Conservation (phyloP, 768 basidiomycete species). For the Gautieria morchelliformis region DNA sequence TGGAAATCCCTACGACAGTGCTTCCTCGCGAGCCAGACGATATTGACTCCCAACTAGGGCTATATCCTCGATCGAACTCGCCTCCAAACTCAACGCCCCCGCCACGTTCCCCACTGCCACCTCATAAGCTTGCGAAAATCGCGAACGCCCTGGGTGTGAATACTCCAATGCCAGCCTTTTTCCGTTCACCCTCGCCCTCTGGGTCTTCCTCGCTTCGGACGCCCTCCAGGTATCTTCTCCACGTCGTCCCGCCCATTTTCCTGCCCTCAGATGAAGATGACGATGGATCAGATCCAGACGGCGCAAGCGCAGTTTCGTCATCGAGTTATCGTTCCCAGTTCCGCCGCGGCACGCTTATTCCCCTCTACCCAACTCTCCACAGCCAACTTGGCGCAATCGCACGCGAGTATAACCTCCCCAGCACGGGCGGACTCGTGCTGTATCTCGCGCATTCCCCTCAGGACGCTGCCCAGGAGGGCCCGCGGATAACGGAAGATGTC, state of each 20-base stretch:
- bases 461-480: constrained; percentile 39
- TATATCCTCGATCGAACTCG: neutral
- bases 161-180: constrained; percentile 54
- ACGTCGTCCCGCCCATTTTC: constrained; percentile 70
- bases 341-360: constrained; percentile 76
- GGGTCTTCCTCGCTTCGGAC: constrained; percentile 27
- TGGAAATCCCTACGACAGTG: constrained; percentile 4
- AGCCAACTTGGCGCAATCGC: constrained; percentile 82
- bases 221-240: constrained; percentile 54
- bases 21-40: neutral
- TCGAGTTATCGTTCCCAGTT: constrained; percentile 76
- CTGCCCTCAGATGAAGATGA: constrained; percentile 43
- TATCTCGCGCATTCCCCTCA: constrained; percentile 53
- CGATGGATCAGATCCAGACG: constrained; percentile 28
- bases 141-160: constrained; percentile 81
- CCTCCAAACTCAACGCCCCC: constrained; percentile 18
- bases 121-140: constrained; percentile 69
- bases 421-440: constrained; percentile 70
- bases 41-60: neutral
- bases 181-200: constrained; percentile 39
- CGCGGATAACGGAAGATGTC: constrained; percentile 75
- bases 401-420: constrained; percentile 87
- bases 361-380: constrained; percentile 75
- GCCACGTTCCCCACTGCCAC: constrained; percentile 63
- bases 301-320: constrained; percentile 38